Evolutionary conservation across 2,329 filamentous ascomycete genomes (phyloP).

Genomic region (Coleophoma eucalyptorum): DNA sequence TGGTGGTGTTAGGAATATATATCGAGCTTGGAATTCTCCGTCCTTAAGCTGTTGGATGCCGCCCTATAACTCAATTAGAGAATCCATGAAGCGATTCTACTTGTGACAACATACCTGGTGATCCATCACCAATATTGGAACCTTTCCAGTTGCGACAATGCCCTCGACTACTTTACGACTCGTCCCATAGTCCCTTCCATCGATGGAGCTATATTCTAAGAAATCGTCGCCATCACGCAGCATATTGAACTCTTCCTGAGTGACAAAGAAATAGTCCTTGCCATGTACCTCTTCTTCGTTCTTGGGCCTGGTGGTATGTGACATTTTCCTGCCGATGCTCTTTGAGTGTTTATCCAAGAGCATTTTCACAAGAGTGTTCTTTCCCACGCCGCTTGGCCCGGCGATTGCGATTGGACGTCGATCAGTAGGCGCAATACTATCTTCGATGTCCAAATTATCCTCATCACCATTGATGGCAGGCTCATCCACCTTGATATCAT

Average conservation of each 20-base stretch:
- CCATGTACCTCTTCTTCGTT: slow-evolving; percentile 48
- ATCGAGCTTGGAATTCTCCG: slow-evolving; percentile 50
- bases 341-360: slow-evolving; percentile 61
- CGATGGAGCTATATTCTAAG: slow-evolving; percentile 49
- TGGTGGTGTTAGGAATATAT: slow-evolving; percentile 47
- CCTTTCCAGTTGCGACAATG: slow-evolving; percentile 50
- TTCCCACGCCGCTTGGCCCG: slow-evolving; percentile 58
- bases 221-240: slow-evolving; percentile 58
- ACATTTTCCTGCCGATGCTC: slow-evolving; percentile 57
- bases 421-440: slow-evolving; percentile 39
- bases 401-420: slow-evolving; percentile 61
- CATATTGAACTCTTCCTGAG: slow-evolving; percentile 48
- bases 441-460: slow-evolving; percentile 29
- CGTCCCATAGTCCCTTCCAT: slow-evolving; percentile 51
- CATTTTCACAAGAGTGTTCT: slow-evolving; percentile 58
- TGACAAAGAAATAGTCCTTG: slow-evolving; percentile 52
- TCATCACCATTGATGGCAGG: slow-evolving; percentile 26
- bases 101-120: slow-evolving; percentile 39
- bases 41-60: slow-evolving; percentile 54
- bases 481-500: slow-evolving; percentile 34
- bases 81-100: neutral
- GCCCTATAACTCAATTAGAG: slow-evolving; percentile 33
- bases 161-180: slow-evolving; percentile 48
- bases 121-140: slow-evolving; percentile 53
- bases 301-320: slow-evolving; percentile 50